Base-by-base conservation (phyloP, 305 asterid genomes). In the Fraxinus xanthoxyloides region DNA sequence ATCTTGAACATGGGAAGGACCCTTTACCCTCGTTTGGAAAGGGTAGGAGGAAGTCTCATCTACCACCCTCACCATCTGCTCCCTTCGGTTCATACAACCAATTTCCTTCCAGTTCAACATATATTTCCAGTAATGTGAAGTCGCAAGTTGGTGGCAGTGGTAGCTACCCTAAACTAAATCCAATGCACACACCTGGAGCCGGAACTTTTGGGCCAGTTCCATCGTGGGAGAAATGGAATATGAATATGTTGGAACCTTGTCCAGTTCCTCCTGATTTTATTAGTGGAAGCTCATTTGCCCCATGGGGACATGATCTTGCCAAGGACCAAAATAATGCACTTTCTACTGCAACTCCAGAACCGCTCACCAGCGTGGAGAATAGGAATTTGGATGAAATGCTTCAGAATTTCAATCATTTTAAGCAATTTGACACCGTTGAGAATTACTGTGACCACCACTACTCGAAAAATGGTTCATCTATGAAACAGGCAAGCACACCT, bases 361-460 rank as follows among this genome's bases (percentile, higher is more conserved):
- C 86, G 24, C 72, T 77, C 21, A 2, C 40, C 75, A 82, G 5
- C 34, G 84, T 59, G n/a, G 88, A 75, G 61, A 83, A 67, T 79
- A 83, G 73, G 78, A 85, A 85, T 79, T 73, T 89, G 79, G 92
- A 87, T 77, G 94, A 89, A 31, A 73, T 89, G 65, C 61, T 88
- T 84, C 84, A 84, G 75, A 92, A 86, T 63, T 92, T 89, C 77
- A 83, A 80, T 56, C 77, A 34, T 73, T 94, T 94, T 82, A 92
- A 95, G 82, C 90, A 87, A 83, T 94, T 96, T 76, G 98, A 96
- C 83, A 88, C 92, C 0, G 98, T 94, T 79, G 91, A 92, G 48
- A 94, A 94, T 85, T 85, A 24, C 82, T 84, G 95, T 0, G 98
- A 90, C 84, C 92, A 94, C 87, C 78, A 87, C 85, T 96, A 85